Evolutionary conservation across 1,139 yeast species (phyloP), one percentile per base, ranked within the genome.

Genomic region (Yamadazyma oceani): DNA sequence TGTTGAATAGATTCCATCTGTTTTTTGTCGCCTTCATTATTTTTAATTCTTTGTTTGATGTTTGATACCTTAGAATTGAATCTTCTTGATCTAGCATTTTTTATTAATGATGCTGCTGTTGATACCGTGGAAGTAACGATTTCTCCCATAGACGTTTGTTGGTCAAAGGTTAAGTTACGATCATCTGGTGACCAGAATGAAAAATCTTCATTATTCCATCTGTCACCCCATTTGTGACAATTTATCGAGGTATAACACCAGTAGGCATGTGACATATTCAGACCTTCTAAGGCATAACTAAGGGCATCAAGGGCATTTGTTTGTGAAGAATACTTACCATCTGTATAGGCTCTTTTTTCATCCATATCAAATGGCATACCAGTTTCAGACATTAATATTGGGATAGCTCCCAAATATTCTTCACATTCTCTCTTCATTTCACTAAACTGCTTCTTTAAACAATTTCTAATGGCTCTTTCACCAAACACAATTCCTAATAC

Each of bases 281-380:
- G 73, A 1, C 81, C 81, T 55, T 90, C 97, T 33, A 90, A 64
- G 0, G 95, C 97, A 51, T 66, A 76, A 17, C 82, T 73, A 34
- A 89, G 60, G 0, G 96, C 96, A 64, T 90, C 97, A 59, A 87
- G 64, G 0, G 97, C 96, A 5, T 77, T 69, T 2, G 85, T 82
- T 54, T 90, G 97, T 1, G 87, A 73, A 10, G 70, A 60, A 54
- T 79, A 89, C 44, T 80, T 75, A 1, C 90, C 88, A 38, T 69
- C 72, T 1, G 57, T 55, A 53, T 77, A 89, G 0, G 96, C 86
- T 32, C 64, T 66, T 51, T 83, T 84, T 42, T 76, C 73, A 56
- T 90, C 92, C 95, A 90, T 85, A 58, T 92, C 96, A 58, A 82
- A 88, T 2, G 98, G 97, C 82, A 90, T 86, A 2, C 98, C 98